A percentile compares a stretch with the other conserved stretches of the same genome.
Conservation (phyloP, 805 yeast genomes). For the Pichia paraexigua region DNA sequence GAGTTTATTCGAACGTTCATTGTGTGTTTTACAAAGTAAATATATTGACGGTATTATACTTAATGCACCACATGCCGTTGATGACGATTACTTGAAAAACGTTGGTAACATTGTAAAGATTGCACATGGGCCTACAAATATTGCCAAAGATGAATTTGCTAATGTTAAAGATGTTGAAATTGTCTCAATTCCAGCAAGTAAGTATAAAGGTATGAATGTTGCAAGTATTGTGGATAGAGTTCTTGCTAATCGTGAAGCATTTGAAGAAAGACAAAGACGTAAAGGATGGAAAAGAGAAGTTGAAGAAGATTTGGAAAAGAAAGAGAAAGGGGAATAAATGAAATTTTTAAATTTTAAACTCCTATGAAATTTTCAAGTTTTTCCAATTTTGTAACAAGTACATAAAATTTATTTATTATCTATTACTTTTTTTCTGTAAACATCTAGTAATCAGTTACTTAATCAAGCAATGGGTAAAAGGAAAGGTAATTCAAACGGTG, state of each 20-base stretch:
- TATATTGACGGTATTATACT: slow-evolving; percentile 75
- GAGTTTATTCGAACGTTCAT: slow-evolving; percentile 77
- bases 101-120: neutral
- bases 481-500: slow-evolving; percentile 8
- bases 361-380: neutral
- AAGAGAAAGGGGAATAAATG: neutral
- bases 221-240: slow-evolving; percentile 72
- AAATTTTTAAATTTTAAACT: too few relatives aligned
- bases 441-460: too few relatives aligned
- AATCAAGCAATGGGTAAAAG: slow-evolving; percentile 22
- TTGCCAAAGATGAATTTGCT: neutral
- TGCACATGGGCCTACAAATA: neutral
- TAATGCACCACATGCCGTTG: slow-evolving; percentile 55
- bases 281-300: slow-evolving; percentile 74
- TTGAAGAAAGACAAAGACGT: slow-evolving; percentile 77
- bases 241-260: slow-evolving; percentile 53
- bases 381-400: neutral
- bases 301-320: slow-evolving; percentile 29
- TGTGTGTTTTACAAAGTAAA: slow-evolving; percentile 82
- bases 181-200: neutral
- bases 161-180: neutral
- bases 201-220: slow-evolving; percentile 44
- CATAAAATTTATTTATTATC: too few relatives aligned
- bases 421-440: too few relatives aligned
- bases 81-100: slow-evolving; percentile 29